Conservation (phyloP, 441 rosid genomes). For the Erysimum pusillum region DNA sequence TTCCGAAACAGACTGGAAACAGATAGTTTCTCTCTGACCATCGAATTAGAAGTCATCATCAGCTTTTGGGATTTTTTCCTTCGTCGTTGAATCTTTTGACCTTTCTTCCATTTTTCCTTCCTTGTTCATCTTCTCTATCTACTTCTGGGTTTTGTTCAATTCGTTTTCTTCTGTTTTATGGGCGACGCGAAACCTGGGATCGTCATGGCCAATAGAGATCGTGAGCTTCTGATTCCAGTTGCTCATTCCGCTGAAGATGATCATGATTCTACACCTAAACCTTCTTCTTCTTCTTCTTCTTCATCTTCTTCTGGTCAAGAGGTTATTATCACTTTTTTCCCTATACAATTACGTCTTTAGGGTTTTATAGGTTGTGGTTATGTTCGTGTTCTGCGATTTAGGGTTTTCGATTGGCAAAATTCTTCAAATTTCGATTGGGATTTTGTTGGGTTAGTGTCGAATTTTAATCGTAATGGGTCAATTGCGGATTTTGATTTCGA, state of each 20-base stretch:
- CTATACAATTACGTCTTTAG: background rate
- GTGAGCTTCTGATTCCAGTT: constrained; percentile 93
- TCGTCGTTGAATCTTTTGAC: constrained; percentile 24
- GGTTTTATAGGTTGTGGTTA: constrained; percentile 16
- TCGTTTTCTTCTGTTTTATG: constrained; percentile 48
- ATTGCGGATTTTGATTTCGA: background rate
- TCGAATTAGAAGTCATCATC: constrained; percentile 33
- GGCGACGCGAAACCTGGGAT: constrained; percentile 84
- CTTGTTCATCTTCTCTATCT: background rate
- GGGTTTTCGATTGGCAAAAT: constrained; percentile 20
- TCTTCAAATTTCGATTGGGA: background rate
- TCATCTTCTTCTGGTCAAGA: constrained; percentile 83
- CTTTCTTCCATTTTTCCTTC: constrained; percentile 28
- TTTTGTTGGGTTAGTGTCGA: constrained; percentile 2
- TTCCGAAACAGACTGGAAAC: constrained; percentile 45
- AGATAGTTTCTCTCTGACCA: constrained; percentile 25
- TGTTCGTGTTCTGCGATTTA: constrained; percentile 20
- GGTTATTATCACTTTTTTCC: constrained; percentile 46
- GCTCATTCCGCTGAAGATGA: constrained; percentile 58
- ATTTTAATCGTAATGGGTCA: background rate
- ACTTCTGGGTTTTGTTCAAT: constrained; percentile 36
- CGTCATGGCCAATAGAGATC: constrained; percentile 80
- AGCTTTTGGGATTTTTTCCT: background rate
- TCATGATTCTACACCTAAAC: constrained; percentile 60
- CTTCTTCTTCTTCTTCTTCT: constrained; percentile 69